phyloP scores from a whole-genome alignment of 192 early-diverging fungal genomes.

The Backusella morwellensis region DNA sequence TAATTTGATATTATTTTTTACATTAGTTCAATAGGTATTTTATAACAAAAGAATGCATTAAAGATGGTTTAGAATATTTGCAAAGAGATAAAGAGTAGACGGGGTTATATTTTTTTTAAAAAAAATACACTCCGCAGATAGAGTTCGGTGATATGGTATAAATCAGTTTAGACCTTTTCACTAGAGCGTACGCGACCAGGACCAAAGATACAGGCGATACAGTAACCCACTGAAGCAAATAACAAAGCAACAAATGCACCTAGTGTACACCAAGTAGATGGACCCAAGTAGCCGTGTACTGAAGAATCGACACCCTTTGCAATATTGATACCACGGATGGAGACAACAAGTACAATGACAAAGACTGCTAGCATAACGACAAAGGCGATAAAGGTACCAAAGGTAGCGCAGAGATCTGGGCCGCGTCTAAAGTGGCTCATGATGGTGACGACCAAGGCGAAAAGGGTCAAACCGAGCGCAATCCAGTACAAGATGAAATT shows the following conservation, averaged over 20 bases:
- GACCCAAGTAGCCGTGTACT: slow-evolving; percentile 16
- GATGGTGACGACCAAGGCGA: slow-evolving; percentile 25
- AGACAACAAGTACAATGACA: slow-evolving; percentile 28
- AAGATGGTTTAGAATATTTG: not conserved
- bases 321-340: slow-evolving; percentile 26
- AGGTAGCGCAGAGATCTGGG: slow-evolving; percentile 25
- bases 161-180: slow-evolving; percentile 10
- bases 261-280: slow-evolving; percentile 29
- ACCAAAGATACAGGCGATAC: slow-evolving; percentile 31
- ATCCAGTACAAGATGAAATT: slow-evolving; percentile 31
- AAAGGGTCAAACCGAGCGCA: slow-evolving; percentile 24
- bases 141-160: not conserved
- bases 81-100: not conserved
- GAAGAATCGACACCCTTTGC: slow-evolving; percentile 4
- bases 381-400: slow-evolving; percentile 29
- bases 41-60: not conserved
- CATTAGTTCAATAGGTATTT: not conserved
- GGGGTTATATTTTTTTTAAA: not conserved
- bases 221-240: slow-evolving; percentile 24
- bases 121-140: not conserved
- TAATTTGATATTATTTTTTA: not conserved
- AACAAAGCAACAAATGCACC: slow-evolving; percentile 25
- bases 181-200: slow-evolving; percentile 5
- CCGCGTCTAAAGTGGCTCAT: slow-evolving; percentile 24
- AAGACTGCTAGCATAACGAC: slow-evolving; percentile 28